These are phyloP conservation scores for Lyophyllum semitale DNA, from an alignment of 768 basidiomycete genomes.

Conservation along the genomic window DNA sequence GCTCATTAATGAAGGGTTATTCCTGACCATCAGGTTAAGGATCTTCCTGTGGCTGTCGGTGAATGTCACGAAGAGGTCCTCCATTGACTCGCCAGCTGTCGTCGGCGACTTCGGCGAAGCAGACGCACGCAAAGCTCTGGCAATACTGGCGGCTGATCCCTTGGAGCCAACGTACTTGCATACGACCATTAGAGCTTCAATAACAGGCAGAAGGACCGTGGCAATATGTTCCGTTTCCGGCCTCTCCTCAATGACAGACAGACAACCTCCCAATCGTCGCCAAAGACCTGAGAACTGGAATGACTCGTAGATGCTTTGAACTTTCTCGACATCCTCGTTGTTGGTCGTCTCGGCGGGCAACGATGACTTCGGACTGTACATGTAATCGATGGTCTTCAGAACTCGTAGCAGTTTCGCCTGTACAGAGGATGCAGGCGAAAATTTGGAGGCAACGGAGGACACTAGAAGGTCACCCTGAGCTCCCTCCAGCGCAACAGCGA, in stretches of 20 bases:
- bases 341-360: constrained; percentile 36
- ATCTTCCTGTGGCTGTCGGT: constrained; percentile 93
- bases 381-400: constrained; percentile 96
- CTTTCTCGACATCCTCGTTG: constrained; percentile 72
- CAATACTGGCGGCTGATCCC: constrained; percentile 39
- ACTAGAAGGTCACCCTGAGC: constrained; percentile 57
- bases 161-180: constrained; percentile 91
- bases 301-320: constrained; percentile 85
- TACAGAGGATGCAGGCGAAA: constrained; percentile 90
- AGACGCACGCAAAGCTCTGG: constrained; percentile 60
- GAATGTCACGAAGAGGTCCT: constrained; percentile 90
- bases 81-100: constrained; percentile 76
- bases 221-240: constrained; percentile 85
- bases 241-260: constrained; percentile 79
- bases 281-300: constrained; percentile 91
- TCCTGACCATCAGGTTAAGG: constrained; percentile 96
- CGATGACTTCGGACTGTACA: constrained; percentile 70
- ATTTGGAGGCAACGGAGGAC: constrained; percentile 78
- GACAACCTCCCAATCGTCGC: constrained; percentile 87
- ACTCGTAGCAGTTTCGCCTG: constrained; percentile 97
- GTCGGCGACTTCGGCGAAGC: constrained; percentile 71
- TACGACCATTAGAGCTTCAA: constrained; percentile 97
- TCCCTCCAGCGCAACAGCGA: constrained; percentile 62
- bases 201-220: constrained; percentile 89
- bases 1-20: constrained; percentile 96